Evolutionary conservation across 441 rosid genomes (phyloP), one percentile per base, ranked within the genome.

Genomic region (Jatropha multifida): DNA sequence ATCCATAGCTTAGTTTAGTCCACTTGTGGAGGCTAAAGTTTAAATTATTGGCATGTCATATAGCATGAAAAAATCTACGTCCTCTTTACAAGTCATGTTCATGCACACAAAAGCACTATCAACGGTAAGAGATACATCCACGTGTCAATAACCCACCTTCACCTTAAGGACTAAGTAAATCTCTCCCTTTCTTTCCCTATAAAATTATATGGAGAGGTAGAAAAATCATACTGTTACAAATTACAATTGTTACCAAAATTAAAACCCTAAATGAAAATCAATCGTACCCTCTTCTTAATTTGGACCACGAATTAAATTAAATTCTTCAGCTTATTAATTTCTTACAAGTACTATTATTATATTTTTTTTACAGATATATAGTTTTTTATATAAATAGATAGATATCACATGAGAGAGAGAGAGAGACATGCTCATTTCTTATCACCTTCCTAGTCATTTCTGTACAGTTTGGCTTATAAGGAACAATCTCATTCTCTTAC

Each of bases 91-190:
- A 71, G 80, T 49, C 79, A 74, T 55, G 76, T 80, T 49, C 78
- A 74, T 49, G 77, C 72, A 75, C 32, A 41, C 11, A 49, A 59
- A 18, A 23, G 80, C 90, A 88, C 87, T 80, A 80, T 83, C 77
- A 20, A 85, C 76, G 90, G 88, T 48, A 7, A 7, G 0, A 6
- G 3, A 2, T 0, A 0, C 71, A 41, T 72, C 83, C 89, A 89
- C 87, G 84, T 83, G 86, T 82, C 82, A 70, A 42, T 56, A 56
- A 75, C 85, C 85, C 78, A 78, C 71, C 44, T 42, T 41, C 86
- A 79, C 85, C 90, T 87, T 88, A 78, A 61, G 51, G 60, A 68
- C 78, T 78, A 88, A 88, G 90, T 41, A 84, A 84, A 51, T 49
- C 66, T 48, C 73, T 37, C 59, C 38, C 37, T 42, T 23, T 54